Evolutionary conservation across 306 rosid species (phyloP), one percentile per base, ranked within the genome.

Genomic region (Corylus avellana): DNA sequence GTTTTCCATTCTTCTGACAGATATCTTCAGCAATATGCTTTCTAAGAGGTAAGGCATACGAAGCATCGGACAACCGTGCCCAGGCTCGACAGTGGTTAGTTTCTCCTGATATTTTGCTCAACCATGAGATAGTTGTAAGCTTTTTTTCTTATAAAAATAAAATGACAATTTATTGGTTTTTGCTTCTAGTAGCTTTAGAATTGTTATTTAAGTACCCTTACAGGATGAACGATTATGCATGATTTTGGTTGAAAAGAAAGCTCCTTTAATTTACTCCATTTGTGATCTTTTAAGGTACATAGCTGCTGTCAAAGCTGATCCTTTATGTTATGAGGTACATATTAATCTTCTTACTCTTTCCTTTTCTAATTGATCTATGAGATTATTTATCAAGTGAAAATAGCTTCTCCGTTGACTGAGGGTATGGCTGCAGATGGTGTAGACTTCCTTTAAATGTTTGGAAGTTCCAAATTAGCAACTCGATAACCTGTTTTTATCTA

Each of bases 241-340:
- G 77, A 56, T 20, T 70, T 75, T 73, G 53, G 18, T 68, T 27
- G 8, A 70, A 78, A 44, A 56, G 35, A 62, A 39, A 62, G 25
- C 54, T 86, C 14, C 63, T 35, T 83, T 78, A 35, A 11, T 4
- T 63, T 72, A 12, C 27, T 84, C 27, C 61, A 47, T 74, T 81
- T 87, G 49, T 55, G 77, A 53, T 84, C 78, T 35, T 81, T 83
- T 8, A 84, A 93, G 99, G 98, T 95, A 91, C 77, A 93, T 89
- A 91, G 98, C 99, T 77, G 98, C 99, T 73, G 86, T 95, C 75
- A 95, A 89, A 84, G 94, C 97, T 0, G 99, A 95, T 84, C 99
- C 99, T 78, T 82, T 95, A 82, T 93, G 99, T 85, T 95, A 95
- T 79, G 99, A 95, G 99, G 97, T 93, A 89, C 72, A 35, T 20